Base-by-base conservation (phyloP, 2,329 filamentous ascomycete species). In the Elsinoe australis region DNA sequence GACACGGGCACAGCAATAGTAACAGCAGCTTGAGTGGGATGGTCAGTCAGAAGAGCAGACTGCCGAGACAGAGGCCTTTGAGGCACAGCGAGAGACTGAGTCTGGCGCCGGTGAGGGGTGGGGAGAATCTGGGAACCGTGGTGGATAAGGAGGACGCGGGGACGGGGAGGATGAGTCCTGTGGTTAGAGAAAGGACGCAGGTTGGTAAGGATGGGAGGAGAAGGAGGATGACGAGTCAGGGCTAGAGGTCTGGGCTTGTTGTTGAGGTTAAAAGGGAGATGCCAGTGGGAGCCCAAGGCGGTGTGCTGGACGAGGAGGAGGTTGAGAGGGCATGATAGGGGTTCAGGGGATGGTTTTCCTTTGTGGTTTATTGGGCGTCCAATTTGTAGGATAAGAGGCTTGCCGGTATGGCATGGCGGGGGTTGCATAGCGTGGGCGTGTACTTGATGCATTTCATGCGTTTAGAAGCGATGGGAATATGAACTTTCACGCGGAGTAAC, bases 191-290 rank as follows among this genome's bases (percentile, higher is more conserved):
- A 15, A 38, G 33, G 34, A 19, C 4, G 21, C 8, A 21, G n/a
- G 45, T 38, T 14, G 45, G 33, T 2, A 34, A 19, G 19, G 45
- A 48, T 22, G 45, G 33, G 22, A 48, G 45, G 22, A 4, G 45
- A n/a, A 14, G 45, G 24, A 48, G 45, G 34, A 48, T 48, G 45
- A 48, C 45, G 19, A 48, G 45, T 14, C 45, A 48, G 34, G 45
- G 45, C 4, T 48, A 48, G 45, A 33, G 26, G 14, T 14, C 24
- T 18, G 39, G 24, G 14, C 21, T 32, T 32, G 39, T 29, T 15
- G 24, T n/a, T n/a, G n/a, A n/a, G n/a, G n/a, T n/a, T n/a, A n/a
- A n/a, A n/a, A n/a, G n/a, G n/a, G n/a, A n/a, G n/a, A n/a, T n/a
- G n/a, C n/a, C n/a, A n/a, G n/a, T n/a, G n/a, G n/a, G n/a, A n/a